These are phyloP conservation scores for Hymenoscyphus repandus DNA, from an alignment of 2,329 filamentous ascomycete genomes.

Conservation along the genomic window DNA sequence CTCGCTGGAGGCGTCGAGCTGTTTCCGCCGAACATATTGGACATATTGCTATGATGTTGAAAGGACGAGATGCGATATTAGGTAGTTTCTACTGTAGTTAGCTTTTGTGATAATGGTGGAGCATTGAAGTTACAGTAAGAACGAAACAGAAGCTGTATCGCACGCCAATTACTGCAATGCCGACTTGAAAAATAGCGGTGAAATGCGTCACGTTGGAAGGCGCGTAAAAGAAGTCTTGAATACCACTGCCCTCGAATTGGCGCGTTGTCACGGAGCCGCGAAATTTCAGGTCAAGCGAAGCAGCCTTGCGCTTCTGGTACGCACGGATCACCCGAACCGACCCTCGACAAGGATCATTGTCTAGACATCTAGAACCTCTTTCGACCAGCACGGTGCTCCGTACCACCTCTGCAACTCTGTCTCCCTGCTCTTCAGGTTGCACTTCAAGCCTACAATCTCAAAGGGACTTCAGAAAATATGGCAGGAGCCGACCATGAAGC, in stretches of 20 bases:
- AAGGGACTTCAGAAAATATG: conserved; percentile 13
- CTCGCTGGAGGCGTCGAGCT: conserved; percentile 6
- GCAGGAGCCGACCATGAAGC: conserved; percentile 32
- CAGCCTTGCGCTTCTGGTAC: not conserved
- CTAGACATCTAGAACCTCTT: not conserved
- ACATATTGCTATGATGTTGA: not conserved
- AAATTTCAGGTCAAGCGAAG: not conserved
- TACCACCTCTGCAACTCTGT: not conserved
- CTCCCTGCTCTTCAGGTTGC: not conserved
- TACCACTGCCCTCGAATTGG: no score
- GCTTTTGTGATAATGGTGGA: no score
- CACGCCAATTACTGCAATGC: no score
- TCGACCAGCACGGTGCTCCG: not conserved
- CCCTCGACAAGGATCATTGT: no score
- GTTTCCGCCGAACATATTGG: conserved; percentile 11
- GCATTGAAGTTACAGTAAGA: no score
- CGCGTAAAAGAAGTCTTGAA: no score
- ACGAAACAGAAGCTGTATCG: no score
- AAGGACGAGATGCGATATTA: not conserved
- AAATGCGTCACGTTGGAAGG: no score
- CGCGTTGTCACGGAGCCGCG: not conserved
- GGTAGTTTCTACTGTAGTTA: no score
- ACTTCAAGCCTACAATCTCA: not conserved
- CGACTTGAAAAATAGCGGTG: no score
- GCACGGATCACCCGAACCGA: no score